Conservation (phyloP, 441 rosid species). For the Kokia cookei region DNA sequence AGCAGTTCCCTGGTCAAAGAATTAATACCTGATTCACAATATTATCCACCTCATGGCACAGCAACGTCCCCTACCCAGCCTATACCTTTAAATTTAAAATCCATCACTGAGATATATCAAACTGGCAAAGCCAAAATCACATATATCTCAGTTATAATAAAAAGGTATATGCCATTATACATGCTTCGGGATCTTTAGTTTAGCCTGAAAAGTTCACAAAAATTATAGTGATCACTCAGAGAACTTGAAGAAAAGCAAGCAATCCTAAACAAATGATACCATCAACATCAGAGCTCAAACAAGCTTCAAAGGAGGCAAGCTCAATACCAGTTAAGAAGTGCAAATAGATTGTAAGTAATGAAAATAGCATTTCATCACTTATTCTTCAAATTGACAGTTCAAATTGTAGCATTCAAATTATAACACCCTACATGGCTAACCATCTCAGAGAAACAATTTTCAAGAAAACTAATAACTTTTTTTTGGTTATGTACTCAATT, state of each 20-base stretch:
- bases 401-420: background rate
- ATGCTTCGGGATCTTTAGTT: background rate
- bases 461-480: background rate
- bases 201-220: background rate
- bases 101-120: constrained; percentile 23
- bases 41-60: constrained; percentile 58
- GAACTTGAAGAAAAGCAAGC: background rate
- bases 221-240: background rate
- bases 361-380: background rate
- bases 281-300: background rate
- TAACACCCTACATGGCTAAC: background rate
- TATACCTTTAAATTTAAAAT: constrained; percentile 28
- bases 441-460: background rate
- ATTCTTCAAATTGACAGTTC: background rate
- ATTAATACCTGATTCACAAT: constrained; percentile 36
- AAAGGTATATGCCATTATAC: background rate
- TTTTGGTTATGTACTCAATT: background rate
- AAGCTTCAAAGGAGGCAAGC: background rate
- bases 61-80: constrained; percentile 55
- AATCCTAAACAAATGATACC: background rate
- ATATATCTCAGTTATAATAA: background rate
- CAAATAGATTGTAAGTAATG: background rate
- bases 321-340: background rate
- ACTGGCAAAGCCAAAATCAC: background rate
- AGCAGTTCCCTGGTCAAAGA: background rate